A percentile compares a stretch with the other conserved stretches of the same genome.
Conservation (phyloP, 129 eudicot genomes). For the Lactuca saligna region DNA sequence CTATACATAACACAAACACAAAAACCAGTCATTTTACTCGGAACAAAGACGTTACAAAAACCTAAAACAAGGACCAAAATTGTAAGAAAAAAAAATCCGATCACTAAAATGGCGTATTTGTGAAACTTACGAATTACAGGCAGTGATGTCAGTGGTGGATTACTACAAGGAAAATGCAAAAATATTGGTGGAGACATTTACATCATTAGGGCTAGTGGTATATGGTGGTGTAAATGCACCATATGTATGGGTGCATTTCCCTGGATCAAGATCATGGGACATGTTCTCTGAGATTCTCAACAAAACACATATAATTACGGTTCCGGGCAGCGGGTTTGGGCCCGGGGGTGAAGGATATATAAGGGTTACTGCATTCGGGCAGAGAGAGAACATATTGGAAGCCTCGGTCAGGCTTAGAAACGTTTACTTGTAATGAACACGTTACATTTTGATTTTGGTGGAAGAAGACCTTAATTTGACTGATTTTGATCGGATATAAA, state of each 20-base stretch:
- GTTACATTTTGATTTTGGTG: background rate
- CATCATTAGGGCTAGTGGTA: conserved; percentile 59
- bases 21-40: too few relatives aligned
- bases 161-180: conserved; percentile 86
- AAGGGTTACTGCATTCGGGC: conserved; percentile 79
- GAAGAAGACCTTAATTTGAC: background rate
- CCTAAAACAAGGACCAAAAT: too few relatives aligned
- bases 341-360: conserved; percentile 82
- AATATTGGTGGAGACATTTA: conserved; percentile 62
- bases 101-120: too few relatives aligned
- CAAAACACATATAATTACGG: conserved; percentile 70
- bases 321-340: conserved; percentile 94
- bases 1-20: too few relatives aligned
- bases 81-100: too few relatives aligned
- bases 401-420: conserved; percentile 60
- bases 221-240: conserved; percentile 94
- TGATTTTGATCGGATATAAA: background rate
- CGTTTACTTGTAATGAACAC: conserved; percentile 9
- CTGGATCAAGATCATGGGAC: conserved; percentile 86
- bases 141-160: conserved; percentile 51
- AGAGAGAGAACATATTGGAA: conserved; percentile 61
- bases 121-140: conserved; percentile 44
- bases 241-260: conserved; percentile 94
- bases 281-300: conserved; percentile 66
- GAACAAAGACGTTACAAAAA: too few relatives aligned